Percentiles rank a stretch among this genome's conserved stretches.
Conservation (phyloP, 2,329 filamentous ascomycete species). For the Pseudogymnoascus sp. region DNA sequence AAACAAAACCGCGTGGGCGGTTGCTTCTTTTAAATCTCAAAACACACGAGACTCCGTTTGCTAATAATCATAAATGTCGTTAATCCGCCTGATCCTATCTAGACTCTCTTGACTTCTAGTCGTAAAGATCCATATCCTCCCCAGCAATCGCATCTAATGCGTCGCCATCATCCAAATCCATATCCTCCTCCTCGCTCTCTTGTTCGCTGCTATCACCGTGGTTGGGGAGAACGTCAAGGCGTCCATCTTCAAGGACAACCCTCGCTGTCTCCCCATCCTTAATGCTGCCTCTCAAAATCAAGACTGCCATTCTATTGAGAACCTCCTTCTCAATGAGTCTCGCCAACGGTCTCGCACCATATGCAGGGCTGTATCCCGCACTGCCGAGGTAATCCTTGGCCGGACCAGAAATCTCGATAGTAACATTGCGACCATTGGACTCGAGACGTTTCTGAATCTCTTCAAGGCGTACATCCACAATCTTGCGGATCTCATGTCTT, state of each 20-base stretch:
- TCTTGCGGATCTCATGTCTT: slow-evolving; percentile 81
- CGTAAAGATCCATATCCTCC: slow-evolving; percentile 51
- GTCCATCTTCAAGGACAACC: slow-evolving; percentile 72
- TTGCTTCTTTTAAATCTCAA: not conserved
- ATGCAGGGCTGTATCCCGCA: slow-evolving; percentile 89
- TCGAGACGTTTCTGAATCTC: slow-evolving; percentile 91
- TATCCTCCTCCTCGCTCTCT: slow-evolving; percentile 64
- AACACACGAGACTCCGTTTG: not conserved
- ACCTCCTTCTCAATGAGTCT: slow-evolving; percentile 96
- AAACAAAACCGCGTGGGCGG: not conserved
- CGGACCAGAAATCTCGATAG: slow-evolving; percentile 72
- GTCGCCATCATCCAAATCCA: slow-evolving; percentile 46
- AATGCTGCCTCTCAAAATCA: slow-evolving; percentile 80
- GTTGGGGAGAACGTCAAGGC: slow-evolving; percentile 76
- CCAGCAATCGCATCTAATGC: slow-evolving; percentile 49
- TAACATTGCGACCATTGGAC: slow-evolving; percentile 76
- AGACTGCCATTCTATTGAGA: slow-evolving; percentile 82
- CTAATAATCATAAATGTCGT: not conserved
- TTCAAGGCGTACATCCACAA: slow-evolving; percentile 79
- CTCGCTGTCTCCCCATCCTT: slow-evolving; percentile 76
- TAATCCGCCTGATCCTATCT: not conserved
- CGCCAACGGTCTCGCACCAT: slow-evolving; percentile 82
- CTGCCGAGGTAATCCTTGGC: slow-evolving; percentile 90
- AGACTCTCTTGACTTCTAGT: slow-evolving; percentile 21
- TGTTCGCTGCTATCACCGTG: slow-evolving; percentile 68